Evolutionary conservation across 2,329 filamentous ascomycete species (phyloP).

Genomic region (Cryphonectria nitschkei): DNA sequence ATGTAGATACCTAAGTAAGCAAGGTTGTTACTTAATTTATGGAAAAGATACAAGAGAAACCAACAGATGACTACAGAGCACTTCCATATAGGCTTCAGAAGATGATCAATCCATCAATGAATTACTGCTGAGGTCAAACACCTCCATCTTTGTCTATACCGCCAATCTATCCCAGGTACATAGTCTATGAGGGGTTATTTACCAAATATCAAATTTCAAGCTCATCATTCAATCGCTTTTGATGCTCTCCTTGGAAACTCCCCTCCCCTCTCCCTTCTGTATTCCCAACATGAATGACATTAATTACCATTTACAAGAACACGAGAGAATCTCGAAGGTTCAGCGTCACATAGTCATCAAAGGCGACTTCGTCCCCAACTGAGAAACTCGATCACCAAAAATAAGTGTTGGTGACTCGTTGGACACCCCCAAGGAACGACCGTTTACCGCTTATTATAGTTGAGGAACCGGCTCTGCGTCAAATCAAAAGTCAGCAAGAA

Average conservation of each 20-base stretch:
- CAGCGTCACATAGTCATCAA: neutral
- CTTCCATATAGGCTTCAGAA: neutral
- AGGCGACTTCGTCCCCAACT: neutral
- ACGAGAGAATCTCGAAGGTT: neutral
- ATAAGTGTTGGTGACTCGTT: too few species aligned
- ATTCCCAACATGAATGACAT: neutral
- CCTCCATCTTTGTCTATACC: slow-evolving; percentile 3
- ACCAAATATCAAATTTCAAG: neutral
- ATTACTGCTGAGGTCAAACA: too few species aligned
- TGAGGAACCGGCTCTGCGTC: slow-evolving; percentile 53
- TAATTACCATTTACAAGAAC: neutral
- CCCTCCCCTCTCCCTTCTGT: neutral
- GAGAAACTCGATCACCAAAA: neutral
- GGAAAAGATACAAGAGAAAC: too few species aligned
- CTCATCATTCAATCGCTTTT: neutral
- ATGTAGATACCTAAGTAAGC: neutral
- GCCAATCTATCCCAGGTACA: neutral
- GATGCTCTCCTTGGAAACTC: too few species aligned
- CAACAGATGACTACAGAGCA: too few species aligned
- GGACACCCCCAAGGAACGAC: neutral
- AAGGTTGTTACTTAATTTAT: too few species aligned
- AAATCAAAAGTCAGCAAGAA: neutral
- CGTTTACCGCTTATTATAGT: slow-evolving; percentile 55
- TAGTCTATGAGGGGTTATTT: neutral
- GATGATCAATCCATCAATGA: neutral